phyloP scores from a whole-genome alignment of 352 stramenopile species.

The Globisporangium apiculatum region DNA sequence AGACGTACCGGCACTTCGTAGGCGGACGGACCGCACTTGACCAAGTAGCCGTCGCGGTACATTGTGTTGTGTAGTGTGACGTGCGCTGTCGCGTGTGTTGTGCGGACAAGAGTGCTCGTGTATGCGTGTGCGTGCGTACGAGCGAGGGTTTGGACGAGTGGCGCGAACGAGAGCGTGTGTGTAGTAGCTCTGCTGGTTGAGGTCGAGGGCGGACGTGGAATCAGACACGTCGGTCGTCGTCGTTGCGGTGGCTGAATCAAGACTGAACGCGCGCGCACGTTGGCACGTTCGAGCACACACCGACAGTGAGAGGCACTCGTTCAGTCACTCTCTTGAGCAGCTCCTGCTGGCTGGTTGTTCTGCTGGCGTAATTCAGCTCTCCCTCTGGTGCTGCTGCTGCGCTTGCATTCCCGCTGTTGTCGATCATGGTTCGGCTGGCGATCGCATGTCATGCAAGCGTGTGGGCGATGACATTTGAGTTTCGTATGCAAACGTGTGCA shows the following conservation, averaged over 20 bases:
- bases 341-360: too few species aligned
- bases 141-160: background rate
- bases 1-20: slow-evolving; percentile 46
- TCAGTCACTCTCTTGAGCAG: too few species aligned
- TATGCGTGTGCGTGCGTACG: background rate
- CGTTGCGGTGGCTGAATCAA: background rate
- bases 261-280: background rate
- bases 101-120: slow-evolving; percentile 2
- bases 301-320: too few species aligned
- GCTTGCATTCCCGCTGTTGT: too few species aligned
- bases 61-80: slow-evolving; percentile 18
- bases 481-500: too few species aligned
- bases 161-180: background rate
- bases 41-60: slow-evolving; percentile 77
- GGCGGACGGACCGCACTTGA: slow-evolving; percentile 41
- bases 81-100: background rate
- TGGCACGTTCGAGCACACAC: too few species aligned
- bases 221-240: background rate
- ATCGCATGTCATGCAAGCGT: too few species aligned
- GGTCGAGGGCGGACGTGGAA: background rate
- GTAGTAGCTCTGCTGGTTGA: too few species aligned
- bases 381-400: too few species aligned
- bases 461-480: too few species aligned
- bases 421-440: too few species aligned
- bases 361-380: too few species aligned